Evolutionary conservation across 371 early-diverging fungal genomes (phyloP).

Genomic region (Sporodiniella umbellata): DNA sequence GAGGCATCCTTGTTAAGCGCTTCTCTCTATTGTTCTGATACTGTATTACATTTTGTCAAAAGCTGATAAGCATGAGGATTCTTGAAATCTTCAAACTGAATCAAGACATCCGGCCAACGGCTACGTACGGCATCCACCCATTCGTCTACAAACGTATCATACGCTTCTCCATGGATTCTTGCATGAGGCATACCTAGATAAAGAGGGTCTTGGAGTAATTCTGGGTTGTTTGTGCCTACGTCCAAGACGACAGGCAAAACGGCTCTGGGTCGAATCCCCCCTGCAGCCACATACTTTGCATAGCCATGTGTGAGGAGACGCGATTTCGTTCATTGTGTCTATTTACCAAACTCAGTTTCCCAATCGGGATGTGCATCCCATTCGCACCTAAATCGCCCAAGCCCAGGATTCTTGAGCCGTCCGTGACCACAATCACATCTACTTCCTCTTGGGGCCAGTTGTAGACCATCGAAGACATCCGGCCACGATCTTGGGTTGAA

Average conservation of each 20-base stretch:
- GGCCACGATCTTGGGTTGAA: constrained; percentile 53
- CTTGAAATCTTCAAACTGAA: constrained; percentile 58
- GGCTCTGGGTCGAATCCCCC: constrained; percentile 60
- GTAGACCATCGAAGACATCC: constrained; percentile 56
- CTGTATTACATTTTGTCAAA: constrained; percentile 46
- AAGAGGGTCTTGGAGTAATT: constrained; percentile 54
- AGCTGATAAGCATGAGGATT: constrained; percentile 58
- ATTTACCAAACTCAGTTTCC: constrained; percentile 55
- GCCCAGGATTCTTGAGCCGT: constrained; percentile 65
- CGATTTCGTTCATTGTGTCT: constrained; percentile 3
- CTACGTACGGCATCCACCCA: constrained; percentile 59
- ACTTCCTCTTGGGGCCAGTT: constrained; percentile 60
- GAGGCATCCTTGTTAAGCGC: neutral
- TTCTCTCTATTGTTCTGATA: neutral
- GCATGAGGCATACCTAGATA: constrained; percentile 65
- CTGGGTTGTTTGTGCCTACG: constrained; percentile 63
- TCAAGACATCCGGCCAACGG: constrained; percentile 56
- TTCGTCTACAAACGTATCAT: constrained; percentile 65
- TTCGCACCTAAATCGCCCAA: constrained; percentile 66
- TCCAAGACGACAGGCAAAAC: constrained; percentile 66
- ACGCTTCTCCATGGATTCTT: constrained; percentile 57
- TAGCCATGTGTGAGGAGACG: constrained; percentile 9
- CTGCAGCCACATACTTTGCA: constrained; percentile 58
- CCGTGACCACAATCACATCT: constrained; percentile 66
- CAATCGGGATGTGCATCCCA: constrained; percentile 63